Evolutionary conservation across 2,329 filamentous ascomycete species (phyloP), one percentile per base, ranked within the genome.

Genomic region (Alternaria atra): DNA sequence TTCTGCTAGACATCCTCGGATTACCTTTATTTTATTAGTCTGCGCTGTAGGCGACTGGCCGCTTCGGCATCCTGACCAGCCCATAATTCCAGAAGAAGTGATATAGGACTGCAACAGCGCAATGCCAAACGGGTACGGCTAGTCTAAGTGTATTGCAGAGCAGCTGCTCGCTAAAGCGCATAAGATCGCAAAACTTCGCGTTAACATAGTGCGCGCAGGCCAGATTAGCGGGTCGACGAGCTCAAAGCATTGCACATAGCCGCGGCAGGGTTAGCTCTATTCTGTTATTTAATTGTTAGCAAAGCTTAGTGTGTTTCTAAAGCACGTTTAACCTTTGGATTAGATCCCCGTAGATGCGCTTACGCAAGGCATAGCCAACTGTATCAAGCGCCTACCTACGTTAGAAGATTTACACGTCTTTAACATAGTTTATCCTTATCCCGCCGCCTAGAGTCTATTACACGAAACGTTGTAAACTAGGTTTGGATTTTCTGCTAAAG

Each of bases 81-180:
- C 51, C n/a, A 9, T 42, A 4, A 56, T 63, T n/a, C 66, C 64
- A 5, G 66, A 69, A 42, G 20, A 52, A 2, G 61, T 72, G 13
- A 64, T 75, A 25, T 30, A 52, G n/a, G 69, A 77, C 56, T 63
- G 67, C 48, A 39, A 51, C 12, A 58, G 66, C 10, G 69, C 77
- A 1, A 64, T 77, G 10, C 64, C 70, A 23, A 72, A 73, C 52
- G 78, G 77, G 17, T 81, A 81, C 59, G 78, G 75, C 23, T 71
- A 80, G 53, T 72, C 67, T 12, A 81, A 81, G 64, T 63, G 60
- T 35, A 55, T 65, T 27, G 67, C 63, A 17, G 65, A 67, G 39
- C 61, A 42, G 7, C 55, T 68, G 9, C 52, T 69, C 6, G 40
- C 29, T 6, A 15, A 47, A 27, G 61, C 56, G 6, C 43, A 65